phyloP scores from a whole-genome alignment of 192 early-diverging fungal species.

The Coemansia reversa region DNA sequence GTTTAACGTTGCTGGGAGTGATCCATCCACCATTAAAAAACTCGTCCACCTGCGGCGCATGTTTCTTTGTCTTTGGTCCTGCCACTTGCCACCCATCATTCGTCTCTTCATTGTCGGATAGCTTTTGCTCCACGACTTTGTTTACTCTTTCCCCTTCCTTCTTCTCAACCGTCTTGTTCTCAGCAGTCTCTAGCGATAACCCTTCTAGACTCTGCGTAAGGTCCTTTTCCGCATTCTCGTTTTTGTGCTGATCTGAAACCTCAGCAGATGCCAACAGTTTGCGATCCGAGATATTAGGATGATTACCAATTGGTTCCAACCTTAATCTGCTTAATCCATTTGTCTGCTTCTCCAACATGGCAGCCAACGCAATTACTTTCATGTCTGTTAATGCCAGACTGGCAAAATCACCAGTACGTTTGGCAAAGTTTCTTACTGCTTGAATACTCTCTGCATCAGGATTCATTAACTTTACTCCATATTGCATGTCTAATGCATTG shows the following conservation, averaged over 20 bases:
- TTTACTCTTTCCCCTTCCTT: slow-evolving; percentile 11
- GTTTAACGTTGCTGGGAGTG: slow-evolving; percentile 82
- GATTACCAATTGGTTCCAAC: slow-evolving; percentile 57
- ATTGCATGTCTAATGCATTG: slow-evolving; percentile 24
- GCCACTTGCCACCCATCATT: slow-evolving; percentile 56
- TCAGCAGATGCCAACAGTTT: slow-evolving; percentile 22
- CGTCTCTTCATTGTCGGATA: slow-evolving; percentile 2
- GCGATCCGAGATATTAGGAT: slow-evolving; percentile 33
- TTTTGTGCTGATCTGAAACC: background rate
- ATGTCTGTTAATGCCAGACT: slow-evolving; percentile 80
- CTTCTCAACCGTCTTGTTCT: slow-evolving; percentile 5
- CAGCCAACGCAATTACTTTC: slow-evolving; percentile 85
- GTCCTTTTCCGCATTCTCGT: background rate
- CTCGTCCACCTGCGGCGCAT: slow-evolving; percentile 49
- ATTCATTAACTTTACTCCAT: slow-evolving; percentile 23
- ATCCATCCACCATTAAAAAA: slow-evolving; percentile 85
- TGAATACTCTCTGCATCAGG: slow-evolving; percentile 43
- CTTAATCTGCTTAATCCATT: slow-evolving; percentile 72
- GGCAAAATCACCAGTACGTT: slow-evolving; percentile 88
- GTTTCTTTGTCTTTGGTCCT: slow-evolving; percentile 27
- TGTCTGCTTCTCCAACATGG: slow-evolving; percentile 78
- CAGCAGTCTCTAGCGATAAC: slow-evolving; percentile 7
- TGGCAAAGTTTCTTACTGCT: slow-evolving; percentile 79
- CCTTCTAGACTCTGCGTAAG: slow-evolving; percentile 12
- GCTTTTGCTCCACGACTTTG: slow-evolving; percentile 2